Evolutionary conservation across 768 basidiomycete genomes (phyloP), one percentile per base, ranked within the genome.

Genomic region (Imleria badia): DNA sequence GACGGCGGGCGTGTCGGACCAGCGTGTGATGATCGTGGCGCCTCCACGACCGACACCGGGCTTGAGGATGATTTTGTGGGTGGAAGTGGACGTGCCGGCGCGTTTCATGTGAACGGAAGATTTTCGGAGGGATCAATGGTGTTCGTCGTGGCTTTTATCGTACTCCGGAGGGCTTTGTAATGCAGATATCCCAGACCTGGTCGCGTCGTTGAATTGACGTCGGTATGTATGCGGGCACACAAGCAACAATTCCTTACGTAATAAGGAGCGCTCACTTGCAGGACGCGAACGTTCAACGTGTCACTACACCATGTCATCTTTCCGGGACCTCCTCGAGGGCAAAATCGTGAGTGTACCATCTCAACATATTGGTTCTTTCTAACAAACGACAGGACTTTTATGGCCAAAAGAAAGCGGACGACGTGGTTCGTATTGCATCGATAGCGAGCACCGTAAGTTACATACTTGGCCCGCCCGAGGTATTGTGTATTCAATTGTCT

Each of bases 21-120:
- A 55, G 1, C 67, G 66, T 3, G 68, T 57, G 23, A 63, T 63
- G 58, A 67, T 65, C 17, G 58, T 70, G 2, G 55, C 64, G 2
- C 61, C 57, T 9, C 66, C 67, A 40, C 64, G 69, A 17, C 65
- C 66, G 12, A 68, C 56, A 31, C 72, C 74, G 2, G 75, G 75
- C 45, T 73, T 77, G 54, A 75, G 74, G 11, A 75, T 76, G 40
- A 76, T 77, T 66, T 74, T 76, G 23, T 62, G 71, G 14, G 51
- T 58, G 17, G 62, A 55, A 5, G 62, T 66, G 34, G 63, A 65
- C 12, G 56, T 54, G 36, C 57, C 48, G 22, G 20, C 11, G 33
- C 68, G 68, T 30, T 63, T 69, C 68, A 69, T 67, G 46, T 43
- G 42, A 26, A 1, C 14, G 17, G 10, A n/a, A 11, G 7, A 30